Evolutionary conservation across 2,329 filamentous ascomycete genomes (phyloP), one percentile per base, ranked within the genome.

Genomic region (Ascochyta pisi): DNA sequence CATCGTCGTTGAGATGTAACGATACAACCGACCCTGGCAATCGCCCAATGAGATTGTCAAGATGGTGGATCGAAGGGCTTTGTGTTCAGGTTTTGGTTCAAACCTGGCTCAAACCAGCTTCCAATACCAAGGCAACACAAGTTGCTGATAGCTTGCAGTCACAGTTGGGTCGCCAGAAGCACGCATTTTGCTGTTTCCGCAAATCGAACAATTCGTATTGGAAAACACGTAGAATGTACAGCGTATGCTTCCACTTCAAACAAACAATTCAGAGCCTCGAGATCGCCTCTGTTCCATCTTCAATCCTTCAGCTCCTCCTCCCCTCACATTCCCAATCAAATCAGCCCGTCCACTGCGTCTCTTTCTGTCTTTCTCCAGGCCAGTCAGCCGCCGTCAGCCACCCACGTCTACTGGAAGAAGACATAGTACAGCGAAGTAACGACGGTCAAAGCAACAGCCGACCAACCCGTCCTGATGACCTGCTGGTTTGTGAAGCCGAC

Each of bases 391-490:
- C 27, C 15, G 7, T 9, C 15, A 19, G 24, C 42, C 37, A 8
- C 29, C 10, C 23, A 26, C 50, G 15, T 49, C 58, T 57, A 70
- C 50, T 29, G 59, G 27, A 68, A 47, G 53, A 74, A 67, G 29
- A 65, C 51, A 58, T 71, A 73, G 65, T 75, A 76, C 38, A 73
- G 39, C 37, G 63, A 57, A n/a, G 49, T 48, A 9, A 80, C 74
- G 42, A 81, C 76, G 57, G 80, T 86, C 67, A 86, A 62, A 3
- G 81, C 87, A 50, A 89, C 76, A 29, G 85, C 85, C 37, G 80
- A 72, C 85, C 87, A 90, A 15, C 88, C 88, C 1, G 84, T 87
- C 76, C 79, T 80, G 65, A 86, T 84, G 57, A 91, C 87, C 69
- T 83, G 78, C 76, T 83, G 78, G 73, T 90, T 90, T 67, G 79